Evolutionary conservation across 2,329 filamentous ascomycete species (phyloP), one percentile per base, ranked within the genome.

Genomic region (Lasiodiplodia hormozganensis): DNA sequence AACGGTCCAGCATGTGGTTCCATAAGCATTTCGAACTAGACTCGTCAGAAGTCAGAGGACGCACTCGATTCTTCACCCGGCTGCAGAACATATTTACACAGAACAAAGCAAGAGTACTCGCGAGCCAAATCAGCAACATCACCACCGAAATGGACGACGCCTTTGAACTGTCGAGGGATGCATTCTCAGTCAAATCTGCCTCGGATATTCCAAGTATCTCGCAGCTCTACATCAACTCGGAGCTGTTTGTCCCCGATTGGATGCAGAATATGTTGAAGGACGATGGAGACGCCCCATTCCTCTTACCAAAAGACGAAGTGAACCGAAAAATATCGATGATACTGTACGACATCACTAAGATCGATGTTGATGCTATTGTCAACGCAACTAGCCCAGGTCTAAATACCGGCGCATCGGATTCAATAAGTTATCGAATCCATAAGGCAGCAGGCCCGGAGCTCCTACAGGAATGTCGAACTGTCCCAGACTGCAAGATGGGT

Each of bases 361-460:
- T 80, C 3, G 72, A 73, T 28, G 76, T 78, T 0, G 77, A 78
- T 52, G 76, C 76, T 12, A 78, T 80, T 23, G 74, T 80, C 12
- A 79, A 76, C 52, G 76, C 74, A 52, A 73, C 76, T 1, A 75
- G 74, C 16, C 53, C 34, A 8, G 53, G 68, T 2, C 56, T 77
- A 62, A 71, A 68, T 7, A 14, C 69, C 43, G 56, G 54, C 28
- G 65, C 68, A 11, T 71, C 65, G 2, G 53, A 67, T 49, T 62
- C 47, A 16, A 52, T 68, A 21, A 43, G 34, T 18, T 62, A 34
- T 34, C 60, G 69, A 8, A 66, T 79, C 7, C 74, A 77, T 52
- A 71, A 70, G 70, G 74, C 73, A 31, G 77, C 75, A 21, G 78
- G 77, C 1, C 73, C 75, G 34, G 70, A 54, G 1, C 69, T 80